phyloP scores from a whole-genome alignment of 768 basidiomycete genomes.

The Collybia nuda region DNA sequence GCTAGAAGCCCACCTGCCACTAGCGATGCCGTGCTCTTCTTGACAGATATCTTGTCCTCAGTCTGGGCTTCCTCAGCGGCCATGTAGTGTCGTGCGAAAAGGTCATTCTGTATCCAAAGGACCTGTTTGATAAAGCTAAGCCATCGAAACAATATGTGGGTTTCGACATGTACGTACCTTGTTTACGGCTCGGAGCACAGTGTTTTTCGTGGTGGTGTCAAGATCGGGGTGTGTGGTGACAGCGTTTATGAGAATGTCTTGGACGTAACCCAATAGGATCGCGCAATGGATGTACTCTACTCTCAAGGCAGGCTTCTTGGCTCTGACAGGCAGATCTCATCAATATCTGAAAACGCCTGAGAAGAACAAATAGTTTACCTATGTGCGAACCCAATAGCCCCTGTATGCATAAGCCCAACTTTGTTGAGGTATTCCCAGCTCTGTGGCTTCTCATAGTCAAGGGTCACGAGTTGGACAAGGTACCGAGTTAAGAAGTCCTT shows the following conservation, averaged over 20 bases:
- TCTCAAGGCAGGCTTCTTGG: constrained; percentile 29
- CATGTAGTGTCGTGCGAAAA: constrained; percentile 19
- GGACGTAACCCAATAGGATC: constrained; percentile 43
- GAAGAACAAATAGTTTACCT: constrained; percentile 23
- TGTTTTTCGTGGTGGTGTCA: constrained; percentile 34
- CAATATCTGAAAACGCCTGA: background rate
- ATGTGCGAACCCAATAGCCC: constrained; percentile 41
- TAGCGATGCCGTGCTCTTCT: no score
- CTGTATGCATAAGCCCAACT: constrained; percentile 52
- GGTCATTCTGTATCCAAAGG: constrained; percentile 48
- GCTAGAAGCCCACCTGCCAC: no score
- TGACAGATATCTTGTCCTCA: no score
- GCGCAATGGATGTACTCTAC: constrained; percentile 40
- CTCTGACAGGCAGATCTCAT: constrained; percentile 9
- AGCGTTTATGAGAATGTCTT: constrained; percentile 40
- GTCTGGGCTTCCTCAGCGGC: no score
- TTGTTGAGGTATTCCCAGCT: constrained; percentile 48
- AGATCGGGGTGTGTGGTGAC: constrained; percentile 39
- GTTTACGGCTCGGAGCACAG: constrained; percentile 39
- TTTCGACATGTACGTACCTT: constrained; percentile 30
- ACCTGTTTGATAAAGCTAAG: constrained; percentile 22
- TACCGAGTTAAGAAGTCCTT: constrained; percentile 38
- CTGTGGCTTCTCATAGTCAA: constrained; percentile 40
- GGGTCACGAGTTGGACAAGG: constrained; percentile 35
- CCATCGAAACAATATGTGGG: background rate